Conservation (phyloP, 257 asterid genomes). For the Capsicum baccatum region DNA sequence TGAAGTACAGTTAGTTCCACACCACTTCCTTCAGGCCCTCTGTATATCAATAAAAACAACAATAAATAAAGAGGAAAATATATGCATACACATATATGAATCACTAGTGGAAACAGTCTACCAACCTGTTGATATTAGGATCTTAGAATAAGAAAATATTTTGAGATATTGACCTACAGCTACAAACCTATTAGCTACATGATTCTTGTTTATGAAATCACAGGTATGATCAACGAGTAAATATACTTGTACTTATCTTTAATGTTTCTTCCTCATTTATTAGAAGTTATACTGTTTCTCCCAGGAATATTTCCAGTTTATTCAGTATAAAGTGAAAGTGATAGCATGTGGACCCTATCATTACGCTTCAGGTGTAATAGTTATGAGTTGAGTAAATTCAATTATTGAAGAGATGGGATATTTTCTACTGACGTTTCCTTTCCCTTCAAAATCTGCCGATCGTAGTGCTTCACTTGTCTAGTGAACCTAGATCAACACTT, state of each 20-base stretch:
- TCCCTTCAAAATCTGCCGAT: background rate
- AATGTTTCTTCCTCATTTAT: background rate
- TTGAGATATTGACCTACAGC: conserved; percentile 21
- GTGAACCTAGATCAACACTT: background rate
- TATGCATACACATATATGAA: background rate
- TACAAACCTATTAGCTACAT: conserved; percentile 13
- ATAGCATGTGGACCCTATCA: background rate
- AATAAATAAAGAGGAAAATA: background rate
- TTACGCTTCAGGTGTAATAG: background rate
- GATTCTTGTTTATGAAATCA: background rate
- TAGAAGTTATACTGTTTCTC: background rate
- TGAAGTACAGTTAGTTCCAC: conserved; percentile 72
- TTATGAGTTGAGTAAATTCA: background rate
- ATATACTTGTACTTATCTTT: background rate
- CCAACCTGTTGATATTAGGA: background rate
- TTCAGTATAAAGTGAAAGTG: background rate
- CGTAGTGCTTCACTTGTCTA: background rate
- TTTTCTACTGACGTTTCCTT: background rate
- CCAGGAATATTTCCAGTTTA: conserved; percentile 7
- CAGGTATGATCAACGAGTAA: background rate
- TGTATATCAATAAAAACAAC: conserved; percentile 44
- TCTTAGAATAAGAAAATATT: conserved; percentile 16
- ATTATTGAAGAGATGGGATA: background rate
- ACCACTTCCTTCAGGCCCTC: conserved; percentile 96
- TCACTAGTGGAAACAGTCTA: background rate